Conservation (phyloP, 192 early-diverging fungal species). For the Entophlyctis helioformis region DNA sequence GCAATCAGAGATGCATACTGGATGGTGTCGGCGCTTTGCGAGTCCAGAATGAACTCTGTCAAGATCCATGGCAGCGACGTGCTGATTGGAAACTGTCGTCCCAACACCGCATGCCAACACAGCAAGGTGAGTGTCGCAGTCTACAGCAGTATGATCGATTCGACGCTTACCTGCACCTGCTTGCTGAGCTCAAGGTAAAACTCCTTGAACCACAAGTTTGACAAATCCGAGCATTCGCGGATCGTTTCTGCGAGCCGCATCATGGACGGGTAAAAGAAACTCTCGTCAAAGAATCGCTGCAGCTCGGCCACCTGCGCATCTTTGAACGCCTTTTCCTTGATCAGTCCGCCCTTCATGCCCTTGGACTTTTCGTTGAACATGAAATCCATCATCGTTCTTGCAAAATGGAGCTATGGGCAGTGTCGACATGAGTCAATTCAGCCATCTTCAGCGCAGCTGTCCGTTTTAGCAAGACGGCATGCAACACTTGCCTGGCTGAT, state of each 20-base stretch:
- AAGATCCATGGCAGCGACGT: slow-evolving; percentile 47
- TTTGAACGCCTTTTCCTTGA: slow-evolving; percentile 39
- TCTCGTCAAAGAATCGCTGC: slow-evolving; percentile 13
- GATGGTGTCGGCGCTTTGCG: slow-evolving; percentile 18
- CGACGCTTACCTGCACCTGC: slow-evolving; percentile 24
- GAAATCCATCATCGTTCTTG: slow-evolving; percentile 16
- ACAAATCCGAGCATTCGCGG: slow-evolving; percentile 13
- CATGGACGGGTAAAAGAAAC: slow-evolving; percentile 15
- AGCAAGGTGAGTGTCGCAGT: neutral
- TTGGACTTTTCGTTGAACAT: slow-evolving; percentile 28
- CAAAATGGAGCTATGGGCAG: slow-evolving; percentile 15
- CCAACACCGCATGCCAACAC: neutral
- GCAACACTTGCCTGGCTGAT: too few relatives aligned
- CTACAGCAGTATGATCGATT: neutral
- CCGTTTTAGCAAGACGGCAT: too few relatives aligned
- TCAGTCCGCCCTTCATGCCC: slow-evolving; percentile 35
- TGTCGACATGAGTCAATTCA: too few relatives aligned
- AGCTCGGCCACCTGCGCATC: slow-evolving; percentile 30
- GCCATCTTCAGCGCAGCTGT: too few relatives aligned
- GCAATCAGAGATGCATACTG: slow-evolving; percentile 9
- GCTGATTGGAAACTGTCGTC: slow-evolving; percentile 32
- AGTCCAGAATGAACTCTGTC: slow-evolving; percentile 27
- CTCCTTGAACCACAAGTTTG: slow-evolving; percentile 44
- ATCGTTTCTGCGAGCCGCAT: slow-evolving; percentile 24
- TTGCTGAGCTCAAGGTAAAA: slow-evolving; percentile 41